These are phyloP conservation scores for Aspergillus alliaceus DNA, from an alignment of 2,329 filamentous ascomycete genomes.

Conservation along the genomic window DNA sequence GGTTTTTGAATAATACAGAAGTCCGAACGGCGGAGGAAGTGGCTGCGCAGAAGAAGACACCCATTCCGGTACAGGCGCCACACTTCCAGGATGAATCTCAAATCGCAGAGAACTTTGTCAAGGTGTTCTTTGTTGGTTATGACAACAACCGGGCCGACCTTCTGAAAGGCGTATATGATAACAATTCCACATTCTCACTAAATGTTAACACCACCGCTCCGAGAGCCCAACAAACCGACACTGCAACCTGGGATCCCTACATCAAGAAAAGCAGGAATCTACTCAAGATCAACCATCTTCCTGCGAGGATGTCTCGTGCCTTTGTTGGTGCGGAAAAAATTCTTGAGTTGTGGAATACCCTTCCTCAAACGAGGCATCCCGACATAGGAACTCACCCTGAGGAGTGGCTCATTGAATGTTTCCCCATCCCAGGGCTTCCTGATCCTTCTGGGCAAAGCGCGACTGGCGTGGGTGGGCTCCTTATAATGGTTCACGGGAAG, in stretches of 20 bases:
- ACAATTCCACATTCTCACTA: slow-evolving; percentile 71
- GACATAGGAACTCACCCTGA: slow-evolving; percentile 64
- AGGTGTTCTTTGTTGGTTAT: slow-evolving; percentile 71
- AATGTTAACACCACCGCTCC: slow-evolving; percentile 66
- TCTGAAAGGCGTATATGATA: slow-evolving; percentile 70
- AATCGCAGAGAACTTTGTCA: slow-evolving; percentile 74
- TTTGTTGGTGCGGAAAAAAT: slow-evolving; percentile 67
- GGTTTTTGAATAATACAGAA: slow-evolving; percentile 71
- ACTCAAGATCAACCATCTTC: slow-evolving; percentile 63
- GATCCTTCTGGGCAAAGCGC: slow-evolving; percentile 66
- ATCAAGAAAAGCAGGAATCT: slow-evolving; percentile 78
- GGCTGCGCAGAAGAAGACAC: slow-evolving; percentile 58
- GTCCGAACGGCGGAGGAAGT: slow-evolving; percentile 73
- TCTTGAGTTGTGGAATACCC: slow-evolving; percentile 63
- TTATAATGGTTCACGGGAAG: slow-evolving; percentile 78
- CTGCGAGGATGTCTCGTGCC: slow-evolving; percentile 63
- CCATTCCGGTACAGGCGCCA: slow-evolving; percentile 62
- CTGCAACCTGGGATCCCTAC: slow-evolving; percentile 67
- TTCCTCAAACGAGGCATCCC: slow-evolving; percentile 75
- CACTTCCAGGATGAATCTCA: slow-evolving; percentile 73
- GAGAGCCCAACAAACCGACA: slow-evolving; percentile 50
- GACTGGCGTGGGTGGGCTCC: slow-evolving; percentile 72
- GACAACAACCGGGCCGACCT: slow-evolving; percentile 69
- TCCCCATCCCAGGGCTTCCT: slow-evolving; percentile 68
- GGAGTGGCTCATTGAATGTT: slow-evolving; percentile 82